These are phyloP conservation scores for Suillus lakei DNA, from an alignment of 768 basidiomycete species.

Conservation along the genomic window DNA sequence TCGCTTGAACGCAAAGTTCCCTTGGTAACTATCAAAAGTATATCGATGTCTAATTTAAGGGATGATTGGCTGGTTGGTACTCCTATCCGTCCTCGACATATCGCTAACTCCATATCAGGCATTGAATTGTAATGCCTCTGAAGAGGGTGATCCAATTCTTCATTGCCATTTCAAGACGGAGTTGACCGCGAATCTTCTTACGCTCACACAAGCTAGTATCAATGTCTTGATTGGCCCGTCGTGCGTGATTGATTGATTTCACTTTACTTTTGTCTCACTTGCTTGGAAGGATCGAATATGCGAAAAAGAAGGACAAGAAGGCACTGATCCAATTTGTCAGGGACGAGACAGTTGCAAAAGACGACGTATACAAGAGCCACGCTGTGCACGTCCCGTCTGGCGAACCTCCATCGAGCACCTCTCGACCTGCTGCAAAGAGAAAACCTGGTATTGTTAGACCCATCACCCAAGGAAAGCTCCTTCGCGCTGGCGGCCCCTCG, in stretches of 20 bases:
- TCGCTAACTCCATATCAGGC: conserved; percentile 50
- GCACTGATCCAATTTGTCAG: conserved; percentile 85
- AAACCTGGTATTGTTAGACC: conserved; percentile 88
- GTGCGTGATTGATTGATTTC: conserved; percentile 51
- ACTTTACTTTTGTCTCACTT: conserved; percentile 17
- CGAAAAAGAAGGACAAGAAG: conserved; percentile 97
- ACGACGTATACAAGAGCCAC: conserved; percentile 94
- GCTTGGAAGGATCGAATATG: conserved; percentile 74
- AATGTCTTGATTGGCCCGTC: conserved; percentile 74
- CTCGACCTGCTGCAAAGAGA: conserved; percentile 82
- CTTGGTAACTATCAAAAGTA: conserved; percentile 82
- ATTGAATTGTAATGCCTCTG: conserved; percentile 76
- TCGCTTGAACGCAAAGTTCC: conserved; percentile 87
- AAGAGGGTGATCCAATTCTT: conserved; percentile 95
- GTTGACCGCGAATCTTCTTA: conserved; percentile 79
- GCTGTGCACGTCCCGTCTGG: conserved; percentile 87
- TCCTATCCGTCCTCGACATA: background rate
- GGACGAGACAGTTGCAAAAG: conserved; percentile 80
- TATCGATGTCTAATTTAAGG: conserved; percentile 85
- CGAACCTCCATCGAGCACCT: conserved; percentile 80
- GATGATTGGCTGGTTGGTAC: conserved; percentile 92
- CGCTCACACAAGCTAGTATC: conserved; percentile 78
- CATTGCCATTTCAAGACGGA: conserved; percentile 97
- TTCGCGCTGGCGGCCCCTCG: conserved; percentile 78
- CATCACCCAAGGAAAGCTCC: conserved; percentile 82